Base-by-base conservation (phyloP, 1,284 basidiomycete species). In the Pseudozyma sp. region DNA sequence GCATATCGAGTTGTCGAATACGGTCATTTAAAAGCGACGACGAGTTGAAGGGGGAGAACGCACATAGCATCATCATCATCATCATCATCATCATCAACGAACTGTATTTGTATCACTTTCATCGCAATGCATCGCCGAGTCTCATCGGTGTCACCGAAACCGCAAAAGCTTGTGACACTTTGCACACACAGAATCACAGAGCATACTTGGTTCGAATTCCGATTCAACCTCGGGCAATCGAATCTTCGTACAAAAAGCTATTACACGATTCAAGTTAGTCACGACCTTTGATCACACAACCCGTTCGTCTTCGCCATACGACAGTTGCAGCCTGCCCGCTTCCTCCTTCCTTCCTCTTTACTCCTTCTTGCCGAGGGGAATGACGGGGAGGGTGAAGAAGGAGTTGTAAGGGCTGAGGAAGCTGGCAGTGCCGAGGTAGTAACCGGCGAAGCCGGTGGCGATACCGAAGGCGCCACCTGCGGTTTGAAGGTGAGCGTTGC, bases 381-480 rank as follows among this genome's bases (percentile, higher is more conserved):
- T 34, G 43, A 79, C 66, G 29, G 77, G 77, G 1, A 79, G 54
- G 16, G 77, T 75, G 24, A 79, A 77, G 68, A 72, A 79, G 17
- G 60, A 68, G 54, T 75, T 79, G 58, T 63, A 61, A 5, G 57
- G 60, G 31, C 47, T 72, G 9, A 79, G 39, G 61, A 79, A 68
- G 8, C 57, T 59, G 2, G 75, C 77, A 5, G 49, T 48, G 1
- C 71, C 77, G n/a, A 79, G 46, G 37, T 79, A 79, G 60, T 54
- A 79, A 5, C 75, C 77, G 14, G 74, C 49, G n/a, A 77, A 69
- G 1, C 60, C 75, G 11, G 75, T 77, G 3, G 60, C 61, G 48
- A 79, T 73, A 17, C 75, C 77, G 6, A 75, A 60, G 0, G 71
- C 77, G 9, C 77, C 75, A 14, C 77, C 76, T 5, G 76, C 75